Base-by-base conservation (phyloP, 108 stramenopile genomes). In the Craspedostauros australis region DNA sequence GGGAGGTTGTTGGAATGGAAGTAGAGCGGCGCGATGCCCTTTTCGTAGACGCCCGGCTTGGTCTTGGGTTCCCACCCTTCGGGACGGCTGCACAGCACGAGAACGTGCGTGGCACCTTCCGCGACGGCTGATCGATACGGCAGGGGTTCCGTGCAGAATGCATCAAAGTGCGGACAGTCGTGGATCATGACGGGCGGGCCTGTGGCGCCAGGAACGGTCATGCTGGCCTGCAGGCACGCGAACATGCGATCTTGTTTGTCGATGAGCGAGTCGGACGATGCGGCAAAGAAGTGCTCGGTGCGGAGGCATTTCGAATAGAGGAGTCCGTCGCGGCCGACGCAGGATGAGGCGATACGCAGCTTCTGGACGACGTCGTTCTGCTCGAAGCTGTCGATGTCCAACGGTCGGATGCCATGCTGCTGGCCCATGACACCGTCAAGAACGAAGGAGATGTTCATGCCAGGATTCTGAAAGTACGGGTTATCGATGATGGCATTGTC, bases 121-220 rank as follows among this genome's bases (percentile, higher is more conserved):
- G 73, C 76, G 1, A 90, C 84, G 14, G 88, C 83, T 26, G 79
- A 77, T 39, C 88, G 64, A 37, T 73, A 85, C 5, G 88, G 88
- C 28, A 90, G 50, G 2, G 88, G 83, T 50, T 90, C 88, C 46
- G 81, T 86, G 46, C 81, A 82, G 66, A 90, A 90, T 21, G 88
- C 84, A 73, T 90, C 88, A 54, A 82, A 90, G 39, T 42, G 61
- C 2, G 50, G 44, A 6, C 41, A 8, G 50, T 60, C 18, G 29
- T 12, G 7, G 33, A 59, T 8, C 19, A 47, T 44, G 34, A 81
- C 54, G 5, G 88, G 88, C 8, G 74, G 61, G 5, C 88, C 84
- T 19, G 83, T 82, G 21, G 80, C 88, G 40, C 79, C 88, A 1
- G 88, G 88, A n/a, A 90, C 88, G n/a, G 71, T 76, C 88, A 90